phyloP scores from a whole-genome alignment of 129 eudicot species.

The Apium graveolens region DNA sequence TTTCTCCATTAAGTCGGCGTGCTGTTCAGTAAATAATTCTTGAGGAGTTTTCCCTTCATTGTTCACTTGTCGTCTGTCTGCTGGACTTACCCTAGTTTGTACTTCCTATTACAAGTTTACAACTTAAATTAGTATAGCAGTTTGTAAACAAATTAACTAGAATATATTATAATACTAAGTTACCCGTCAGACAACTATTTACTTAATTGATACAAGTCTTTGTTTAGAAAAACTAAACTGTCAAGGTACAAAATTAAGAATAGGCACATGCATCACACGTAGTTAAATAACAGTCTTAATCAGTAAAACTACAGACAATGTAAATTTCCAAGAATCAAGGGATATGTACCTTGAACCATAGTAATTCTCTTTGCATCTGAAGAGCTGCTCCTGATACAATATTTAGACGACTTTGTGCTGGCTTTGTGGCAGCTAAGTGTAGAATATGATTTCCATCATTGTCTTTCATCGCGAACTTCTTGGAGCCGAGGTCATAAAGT shows the following conservation, averaged over 20 bases:
- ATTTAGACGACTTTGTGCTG: constrained; percentile 4
- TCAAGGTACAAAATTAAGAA: no score
- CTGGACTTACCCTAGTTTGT: constrained; percentile 1
- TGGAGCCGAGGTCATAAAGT: constrained; percentile 5
- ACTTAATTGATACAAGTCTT: no score
- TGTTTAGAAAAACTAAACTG: no score
- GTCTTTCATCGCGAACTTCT: constrained; percentile 5
- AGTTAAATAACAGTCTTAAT: no score
- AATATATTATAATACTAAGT: no score
- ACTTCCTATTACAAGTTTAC: constrained; percentile 4
- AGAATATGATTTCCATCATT: constrained; percentile 1
- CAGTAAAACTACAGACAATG: no score
- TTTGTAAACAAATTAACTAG: no score
- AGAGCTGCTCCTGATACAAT: constrained; percentile 24
- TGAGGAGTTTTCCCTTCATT: background rate
- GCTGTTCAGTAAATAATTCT: constrained; percentile 18
- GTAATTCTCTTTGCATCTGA: no score
- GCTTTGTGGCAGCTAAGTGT: constrained; percentile 11
- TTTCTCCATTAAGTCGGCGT: background rate
- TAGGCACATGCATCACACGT: no score
- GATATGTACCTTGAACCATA: no score
- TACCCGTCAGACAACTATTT: no score
- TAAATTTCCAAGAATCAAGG: background rate
- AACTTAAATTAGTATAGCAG: no score
- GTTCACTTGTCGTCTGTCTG: background rate